Evolutionary conservation across 1,284 basidiomycete species (phyloP), one percentile per base, ranked within the genome.

Genomic region (Leucoagaricus sp.): DNA sequence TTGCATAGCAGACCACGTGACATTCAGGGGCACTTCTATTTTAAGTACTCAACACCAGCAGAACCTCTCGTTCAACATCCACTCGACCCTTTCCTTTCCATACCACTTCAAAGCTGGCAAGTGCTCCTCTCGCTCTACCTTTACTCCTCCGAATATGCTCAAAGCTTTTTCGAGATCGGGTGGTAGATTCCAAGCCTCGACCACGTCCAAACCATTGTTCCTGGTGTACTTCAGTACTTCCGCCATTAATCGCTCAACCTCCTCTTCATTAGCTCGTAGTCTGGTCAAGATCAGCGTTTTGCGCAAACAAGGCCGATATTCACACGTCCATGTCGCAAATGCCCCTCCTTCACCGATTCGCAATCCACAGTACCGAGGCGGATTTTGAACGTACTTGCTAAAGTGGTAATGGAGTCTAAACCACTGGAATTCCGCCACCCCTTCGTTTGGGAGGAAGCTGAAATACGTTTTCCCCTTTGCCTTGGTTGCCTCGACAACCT

Each of bases 71-170:
- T 87, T 86, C 53, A 76, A 75, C 21, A 74, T 53, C 86, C 85
- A 87, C 10, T 73, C 67, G 2, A 84, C 61, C 10, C 77, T 67
- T 12, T 64, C 65, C 2, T 67, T 58, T 50, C 80, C 80, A 65
- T 87, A 87, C 80, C 82, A 85, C 59, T 80, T 84, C 50, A 85
- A 71, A 0, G 79, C 72, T 3, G 83, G 75, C 19, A 86, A 61
- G 64, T 85, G 81, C 19, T 81, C 79, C 1, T 70, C 65, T 58
- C 84, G 71, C 28, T 69, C 63, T 21, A 62, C 62, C 1, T 74
- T 78, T 49, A 50, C 67, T 3, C 79, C 81, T 3, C 78, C 79
- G 1, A 72, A 60, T 12, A 61, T 59, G 19, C 62, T 52, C 4
- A 75, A 77, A 28, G 69, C 58, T 1, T 62, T 58, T 46, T 70